Base-by-base conservation (phyloP, 2,329 filamentous ascomycete species). In the Colletotrichum liriopes region DNA sequence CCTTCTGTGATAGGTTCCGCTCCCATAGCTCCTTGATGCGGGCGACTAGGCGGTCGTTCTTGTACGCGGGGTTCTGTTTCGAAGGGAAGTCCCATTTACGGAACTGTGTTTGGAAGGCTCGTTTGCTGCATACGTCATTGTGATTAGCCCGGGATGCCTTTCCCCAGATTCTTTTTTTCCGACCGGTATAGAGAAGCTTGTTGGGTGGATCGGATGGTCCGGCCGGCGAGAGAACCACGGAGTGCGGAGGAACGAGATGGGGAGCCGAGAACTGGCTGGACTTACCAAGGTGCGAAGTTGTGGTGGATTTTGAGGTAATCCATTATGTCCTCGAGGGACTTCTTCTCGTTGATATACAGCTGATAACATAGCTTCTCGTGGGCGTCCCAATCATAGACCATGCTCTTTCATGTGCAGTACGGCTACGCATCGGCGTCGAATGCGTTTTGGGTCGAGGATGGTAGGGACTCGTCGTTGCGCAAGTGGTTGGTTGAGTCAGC, bases 11-110 rank as follows among this genome's bases (percentile, higher is more conserved):
- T 18, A 90, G 86, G 78, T 96, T 96, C 76, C 85, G 86, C 79
- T 94, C 91, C 94, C 94, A 96, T 77, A 96, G 86, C 82, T 95
- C 89, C 78, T 91, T 91, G 73, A 96, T 88, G 39, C 94, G 90
- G 23, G 87, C 88, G 51, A 93, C 89, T 9, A 96, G 87, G 32
- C 84, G 85, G 18, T 86, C 84, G 78, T 94, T 92, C 77, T 93
- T 93, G 78, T 94, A 90, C 1, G 91, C 91, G 0, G 91, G 91
- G 72, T 92, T 91, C 76, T 93, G 91, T 79, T 94, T 94, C 70
- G 88, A 89, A 18, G 93, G 93, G 76, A 96, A 96, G 9, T 90
- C 88, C 94, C 94, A 96, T 79, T 90, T 87, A 78, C 91, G 92
- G 82, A 95, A 94, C 76, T 94, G 92, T 4, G 87, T 90, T 80